phyloP scores from a whole-genome alignment of 2,329 filamentous ascomycete species.

The Aspergillus piperis region DNA sequence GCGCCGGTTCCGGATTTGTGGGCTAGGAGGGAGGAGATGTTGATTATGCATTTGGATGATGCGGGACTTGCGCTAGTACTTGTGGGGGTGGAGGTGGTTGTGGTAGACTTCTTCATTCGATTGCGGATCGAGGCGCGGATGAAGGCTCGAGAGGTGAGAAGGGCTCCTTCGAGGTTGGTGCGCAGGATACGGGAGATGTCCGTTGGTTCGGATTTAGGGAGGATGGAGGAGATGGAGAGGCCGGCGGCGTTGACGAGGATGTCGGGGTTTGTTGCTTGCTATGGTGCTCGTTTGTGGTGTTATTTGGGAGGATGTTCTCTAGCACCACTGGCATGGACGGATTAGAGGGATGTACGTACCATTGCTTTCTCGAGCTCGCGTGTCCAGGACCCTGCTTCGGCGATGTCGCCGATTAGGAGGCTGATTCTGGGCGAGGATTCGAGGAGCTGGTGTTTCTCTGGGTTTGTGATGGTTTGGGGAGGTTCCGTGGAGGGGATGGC shows the following conservation, averaged over 20 bases:
- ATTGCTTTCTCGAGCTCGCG: slow-evolving; percentile 42
- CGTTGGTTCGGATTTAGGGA: slow-evolving; percentile 56
- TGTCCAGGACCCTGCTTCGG: slow-evolving; percentile 35
- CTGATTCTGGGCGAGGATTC: slow-evolving; percentile 24
- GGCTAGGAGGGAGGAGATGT: slow-evolving; percentile 76
- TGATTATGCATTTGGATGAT: slow-evolving; percentile 74
- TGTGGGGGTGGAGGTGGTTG: accelerated
- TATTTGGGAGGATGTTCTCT: too few species aligned
- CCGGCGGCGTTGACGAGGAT: slow-evolving; percentile 82
- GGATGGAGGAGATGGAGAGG: slow-evolving; percentile 64
- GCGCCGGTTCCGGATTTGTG: slow-evolving; percentile 69
- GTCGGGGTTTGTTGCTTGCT: slow-evolving; percentile 37
- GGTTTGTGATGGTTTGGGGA: background rate
- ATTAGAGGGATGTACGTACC: slow-evolving; percentile 22
- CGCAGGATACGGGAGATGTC: slow-evolving; percentile 61
- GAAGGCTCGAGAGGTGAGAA: slow-evolving; percentile 43
- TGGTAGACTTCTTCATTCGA: slow-evolving; percentile 22
- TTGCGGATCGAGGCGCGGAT: slow-evolving; percentile 38
- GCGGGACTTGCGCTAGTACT: slow-evolving; percentile 30
- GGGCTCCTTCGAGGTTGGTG: slow-evolving; percentile 64
- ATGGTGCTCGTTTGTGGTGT: too few species aligned
- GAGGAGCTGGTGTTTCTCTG: slow-evolving; percentile 13
- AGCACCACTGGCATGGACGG: too few species aligned
- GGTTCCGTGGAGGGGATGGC: background rate
- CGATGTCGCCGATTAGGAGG: slow-evolving; percentile 42